These are phyloP conservation scores for Ajuga chamaepitys DNA, from an alignment of 257 asterid genomes.

Conservation along the genomic window DNA sequence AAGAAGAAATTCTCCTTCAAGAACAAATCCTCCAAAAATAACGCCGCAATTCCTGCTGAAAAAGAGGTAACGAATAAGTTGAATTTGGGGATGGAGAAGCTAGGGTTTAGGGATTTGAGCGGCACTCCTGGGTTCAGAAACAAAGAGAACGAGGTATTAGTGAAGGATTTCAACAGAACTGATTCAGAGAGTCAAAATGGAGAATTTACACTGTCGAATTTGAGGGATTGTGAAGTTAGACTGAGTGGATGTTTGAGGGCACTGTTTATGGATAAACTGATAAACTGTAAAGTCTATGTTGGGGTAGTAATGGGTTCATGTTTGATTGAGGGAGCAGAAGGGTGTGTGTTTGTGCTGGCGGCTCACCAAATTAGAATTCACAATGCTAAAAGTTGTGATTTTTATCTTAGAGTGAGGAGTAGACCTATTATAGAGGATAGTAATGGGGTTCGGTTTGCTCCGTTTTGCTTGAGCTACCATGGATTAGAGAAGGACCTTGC, in stretches of 20 bases:
- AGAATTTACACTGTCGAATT: constrained; percentile 57
- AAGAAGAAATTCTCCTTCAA: constrained; percentile 84
- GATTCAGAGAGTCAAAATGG: constrained; percentile 34
- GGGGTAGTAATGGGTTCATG: constrained; percentile 62
- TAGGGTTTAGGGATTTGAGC: constrained; percentile 23
- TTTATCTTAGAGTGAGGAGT: constrained; percentile 74
- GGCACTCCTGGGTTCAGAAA: constrained; percentile 57
- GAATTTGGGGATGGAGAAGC: constrained; percentile 12
- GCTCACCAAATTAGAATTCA: constrained; percentile 88
- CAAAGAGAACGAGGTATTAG: constrained; percentile 38
- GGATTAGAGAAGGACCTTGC: constrained; percentile 59
- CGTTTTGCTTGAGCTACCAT: constrained; percentile 55
- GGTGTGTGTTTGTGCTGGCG: constrained; percentile 61
- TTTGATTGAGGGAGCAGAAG: constrained; percentile 67
- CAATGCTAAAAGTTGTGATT: constrained; percentile 59
- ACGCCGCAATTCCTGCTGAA: constrained; percentile 12
- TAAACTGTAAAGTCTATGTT: constrained; percentile 48
- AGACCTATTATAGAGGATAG: constrained; percentile 90
- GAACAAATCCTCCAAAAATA: constrained; percentile 45
- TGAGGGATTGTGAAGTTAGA: constrained; percentile 60
- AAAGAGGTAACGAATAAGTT: constrained; percentile 13
- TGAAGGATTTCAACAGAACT: constrained; percentile 37
- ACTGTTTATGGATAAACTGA: constrained; percentile 58
- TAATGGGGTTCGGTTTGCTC: constrained; percentile 59
- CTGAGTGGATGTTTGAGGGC: constrained; percentile 73